Evolutionary conservation across 495 filamentous ascomycete genomes (phyloP).

Genomic region (Neurospora africana): DNA sequence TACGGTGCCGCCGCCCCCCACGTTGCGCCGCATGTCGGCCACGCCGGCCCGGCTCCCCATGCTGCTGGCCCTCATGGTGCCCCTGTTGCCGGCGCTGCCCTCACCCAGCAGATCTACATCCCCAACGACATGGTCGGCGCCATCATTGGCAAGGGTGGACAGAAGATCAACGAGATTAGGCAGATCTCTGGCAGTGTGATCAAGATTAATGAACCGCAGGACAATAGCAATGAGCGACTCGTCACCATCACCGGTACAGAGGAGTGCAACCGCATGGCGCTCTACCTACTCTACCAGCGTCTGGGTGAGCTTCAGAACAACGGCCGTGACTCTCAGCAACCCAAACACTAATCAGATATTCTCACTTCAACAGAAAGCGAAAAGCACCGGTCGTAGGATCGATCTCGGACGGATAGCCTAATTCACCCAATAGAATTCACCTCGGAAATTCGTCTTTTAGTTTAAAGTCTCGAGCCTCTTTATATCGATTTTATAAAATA

Average conservation of each 20-base stretch:
- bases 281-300: constrained; percentile 96
- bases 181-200: constrained; percentile 96
- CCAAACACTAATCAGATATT: constrained; percentile 12
- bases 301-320: constrained; percentile 60
- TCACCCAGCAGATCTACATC: constrained; percentile 98
- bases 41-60: constrained; percentile 38
- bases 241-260: constrained; percentile 97
- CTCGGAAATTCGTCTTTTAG: background rate
- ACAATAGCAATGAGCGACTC: constrained; percentile 95
- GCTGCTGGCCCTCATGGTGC: constrained; percentile 50
- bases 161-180: constrained; percentile 98
- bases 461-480: background rate
- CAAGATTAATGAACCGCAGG: constrained; percentile 98
- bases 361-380: constrained; percentile 55
- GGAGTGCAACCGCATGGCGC: constrained; percentile 96
- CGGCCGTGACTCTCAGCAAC: constrained; percentile 4
- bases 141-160: constrained; percentile 96
- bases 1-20: constrained; percentile 69
- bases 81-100: constrained; percentile 57
- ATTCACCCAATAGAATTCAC: background rate
- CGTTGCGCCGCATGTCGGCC: constrained; percentile 45
- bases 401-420: background rate
- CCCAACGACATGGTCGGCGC: constrained; percentile 99
- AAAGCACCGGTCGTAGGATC: constrained; percentile 60
- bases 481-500: background rate